These are phyloP conservation scores for Neofusicoccum kwambonambiense DNA, from an alignment of 2,329 filamentous ascomycete genomes.

Conservation along the genomic window DNA sequence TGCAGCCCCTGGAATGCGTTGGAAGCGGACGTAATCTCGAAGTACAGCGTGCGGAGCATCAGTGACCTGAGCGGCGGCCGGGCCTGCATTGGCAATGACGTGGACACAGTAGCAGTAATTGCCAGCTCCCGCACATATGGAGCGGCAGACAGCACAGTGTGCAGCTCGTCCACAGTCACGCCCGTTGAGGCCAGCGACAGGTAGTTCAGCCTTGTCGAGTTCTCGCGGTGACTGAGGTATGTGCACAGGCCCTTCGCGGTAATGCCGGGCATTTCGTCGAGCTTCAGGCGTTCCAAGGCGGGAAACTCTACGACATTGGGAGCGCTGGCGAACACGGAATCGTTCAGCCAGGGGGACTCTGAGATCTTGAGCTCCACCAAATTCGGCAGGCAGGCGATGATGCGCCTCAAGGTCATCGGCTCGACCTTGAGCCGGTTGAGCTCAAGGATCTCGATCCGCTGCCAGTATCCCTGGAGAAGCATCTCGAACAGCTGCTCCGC, in stretches of 20 bases:
- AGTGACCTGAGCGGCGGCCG: conserved; percentile 66
- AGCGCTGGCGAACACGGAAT: conserved; percentile 70
- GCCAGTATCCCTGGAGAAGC: conserved; percentile 67
- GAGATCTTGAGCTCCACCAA: conserved; percentile 74
- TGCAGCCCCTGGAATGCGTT: conserved; percentile 58
- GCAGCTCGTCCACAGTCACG: conserved; percentile 62
- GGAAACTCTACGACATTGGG: conserved; percentile 71
- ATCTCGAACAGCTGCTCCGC: conserved; percentile 74
- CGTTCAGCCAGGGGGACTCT: conserved; percentile 67
- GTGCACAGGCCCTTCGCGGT: conserved; percentile 68
- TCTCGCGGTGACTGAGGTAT: conserved; percentile 63
- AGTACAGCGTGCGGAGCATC: conserved; percentile 72
- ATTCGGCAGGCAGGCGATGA: conserved; percentile 64
- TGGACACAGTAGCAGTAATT: conserved; percentile 56
- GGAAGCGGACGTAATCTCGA: conserved; percentile 70
- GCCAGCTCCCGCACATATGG: conserved; percentile 59
- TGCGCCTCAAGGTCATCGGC: conserved; percentile 66
- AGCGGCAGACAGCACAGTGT: conserved; percentile 59
- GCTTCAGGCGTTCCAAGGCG: conserved; percentile 67
- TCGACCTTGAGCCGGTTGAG: conserved; percentile 68
- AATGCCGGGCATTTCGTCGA: conserved; percentile 69
- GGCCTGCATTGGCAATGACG: conserved; percentile 56
- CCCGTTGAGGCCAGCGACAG: conserved; percentile 67
- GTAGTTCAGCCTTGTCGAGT: conserved; percentile 57
- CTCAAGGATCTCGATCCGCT: conserved; percentile 70